These are phyloP conservation scores for Bipolaris cookei DNA, from an alignment of 2,329 filamentous ascomycete species.

Conservation along the genomic window DNA sequence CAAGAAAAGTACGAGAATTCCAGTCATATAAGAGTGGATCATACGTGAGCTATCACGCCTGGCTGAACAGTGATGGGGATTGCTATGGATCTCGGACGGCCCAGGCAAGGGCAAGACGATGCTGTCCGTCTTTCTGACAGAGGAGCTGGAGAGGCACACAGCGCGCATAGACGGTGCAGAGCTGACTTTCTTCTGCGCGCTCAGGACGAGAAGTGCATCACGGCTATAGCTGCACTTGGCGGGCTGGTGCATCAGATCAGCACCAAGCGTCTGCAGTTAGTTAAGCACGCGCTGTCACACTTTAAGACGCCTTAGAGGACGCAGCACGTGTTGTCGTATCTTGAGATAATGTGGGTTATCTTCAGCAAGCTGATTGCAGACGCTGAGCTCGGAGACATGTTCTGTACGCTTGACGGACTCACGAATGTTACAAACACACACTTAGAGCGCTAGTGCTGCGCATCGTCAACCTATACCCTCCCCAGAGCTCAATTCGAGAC, in stretches of 20 bases:
- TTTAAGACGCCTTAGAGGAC: not conserved
- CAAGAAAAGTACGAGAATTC: constrained; percentile 17
- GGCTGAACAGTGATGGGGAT: constrained; percentile 11
- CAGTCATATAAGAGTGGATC: constrained; percentile 40
- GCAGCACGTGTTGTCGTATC: not conserved
- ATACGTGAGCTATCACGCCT: constrained; percentile 15
- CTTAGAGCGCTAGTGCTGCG: not conserved
- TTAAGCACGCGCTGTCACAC: not conserved
- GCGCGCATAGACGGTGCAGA: not conserved
- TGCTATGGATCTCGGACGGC: constrained; percentile 38
- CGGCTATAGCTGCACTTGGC: too few species aligned
- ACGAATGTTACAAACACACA: not conserved
- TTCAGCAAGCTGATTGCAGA: not conserved
- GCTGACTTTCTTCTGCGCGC: constrained; percentile 24
- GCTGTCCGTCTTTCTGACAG: constrained; percentile 37
- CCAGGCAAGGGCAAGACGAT: constrained; percentile 45
- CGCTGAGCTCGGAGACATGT: not conserved
- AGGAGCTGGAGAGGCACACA: constrained; percentile 25
- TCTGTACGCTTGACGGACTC: not conserved
- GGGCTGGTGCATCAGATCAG: constrained; percentile 16
- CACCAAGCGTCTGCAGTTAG: not conserved
- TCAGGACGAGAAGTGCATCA: constrained; percentile 32
- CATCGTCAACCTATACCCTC: constrained; percentile 30
- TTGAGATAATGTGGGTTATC: not conserved
- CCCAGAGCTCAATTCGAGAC: too few species aligned